Base-by-base conservation (phyloP, 805 yeast genomes). In the Nakazawaea peltata region DNA sequence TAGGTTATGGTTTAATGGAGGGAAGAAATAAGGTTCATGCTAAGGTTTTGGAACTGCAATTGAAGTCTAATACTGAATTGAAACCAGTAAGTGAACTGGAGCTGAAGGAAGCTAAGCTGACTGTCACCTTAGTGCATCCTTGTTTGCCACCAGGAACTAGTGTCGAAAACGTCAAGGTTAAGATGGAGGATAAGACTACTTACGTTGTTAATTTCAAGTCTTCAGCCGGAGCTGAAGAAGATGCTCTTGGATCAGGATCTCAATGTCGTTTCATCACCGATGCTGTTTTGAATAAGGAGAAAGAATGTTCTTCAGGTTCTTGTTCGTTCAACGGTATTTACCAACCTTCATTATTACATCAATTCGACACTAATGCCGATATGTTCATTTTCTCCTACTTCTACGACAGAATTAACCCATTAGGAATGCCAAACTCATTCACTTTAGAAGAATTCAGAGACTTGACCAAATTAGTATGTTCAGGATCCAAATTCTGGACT, bases 311-410 rank as follows among this genome's bases (percentile, higher is more conserved):
- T 2, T 53, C 67, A 22, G 72, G 75, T 40, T 94, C 98, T 36
- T 92, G 99, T 59, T 84, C 97, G 2, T 92, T 92, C 71, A 86
- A 90, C 54, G 98, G 99, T 53, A 82, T 87, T 33, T 94, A 94
- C 59, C 98, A 92, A 65, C 99, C 99, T 7, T 82, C 94, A 4
- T 66, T 92, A 49, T 75, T 75, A 30, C 74, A 69, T 43, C 77
- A 94, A 12, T 92, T 92, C 70, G 70, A 76, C 36, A 65, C 65
- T 37, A 57, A 74, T 22, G 71, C 78, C 27, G 97, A 92, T 51
- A 69, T 92, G 73, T 92, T 67, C 59, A 77, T 92, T 28, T 87
- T 94, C 63, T 90, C 97, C 9, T 92, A 77, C 68, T 92, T 92
- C 63, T 94, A 86, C 63, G 99, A 92, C 62, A 75, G 94, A 54